Conservation (phyloP, 345 rosid species). For the Eucalyptus urophylla region DNA sequence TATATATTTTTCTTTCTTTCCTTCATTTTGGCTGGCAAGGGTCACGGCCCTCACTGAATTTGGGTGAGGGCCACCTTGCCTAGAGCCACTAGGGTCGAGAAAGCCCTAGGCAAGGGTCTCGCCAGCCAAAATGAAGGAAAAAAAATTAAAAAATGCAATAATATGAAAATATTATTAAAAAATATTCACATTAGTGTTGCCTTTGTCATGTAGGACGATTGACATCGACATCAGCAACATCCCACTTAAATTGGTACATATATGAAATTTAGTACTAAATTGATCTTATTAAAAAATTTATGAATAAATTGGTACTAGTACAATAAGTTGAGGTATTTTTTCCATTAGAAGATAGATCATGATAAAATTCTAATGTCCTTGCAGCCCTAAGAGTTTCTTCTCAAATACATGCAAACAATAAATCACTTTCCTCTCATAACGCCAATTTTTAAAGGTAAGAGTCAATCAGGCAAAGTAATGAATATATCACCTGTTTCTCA, state of each 20-base stretch:
- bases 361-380: no score
- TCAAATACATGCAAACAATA: neutral
- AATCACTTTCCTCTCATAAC: neutral
- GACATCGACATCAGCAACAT: neutral
- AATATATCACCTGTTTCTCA: neutral
- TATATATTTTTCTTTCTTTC: neutral
- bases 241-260: fast-evolving
- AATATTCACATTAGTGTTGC: fast-evolving
- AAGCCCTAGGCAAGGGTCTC: neutral
- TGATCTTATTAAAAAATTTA: fast-evolving
- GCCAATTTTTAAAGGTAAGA: slow-evolving; percentile 13
- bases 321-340: no score
- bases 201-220: neutral
- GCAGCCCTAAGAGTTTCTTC: neutral
- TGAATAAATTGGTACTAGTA: no score
- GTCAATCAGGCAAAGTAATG: neutral
- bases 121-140: neutral
- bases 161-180: fast-evolving
- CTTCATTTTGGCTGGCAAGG: neutral
- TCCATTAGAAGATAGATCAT: neutral
- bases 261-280: no score
- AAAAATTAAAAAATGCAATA: no score
- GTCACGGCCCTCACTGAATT: neutral
- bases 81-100: neutral
- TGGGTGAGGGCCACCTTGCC: neutral